phyloP scores from a whole-genome alignment of 1,284 basidiomycete genomes.

The Cutaneotrichosporon cavernicola region DNA sequence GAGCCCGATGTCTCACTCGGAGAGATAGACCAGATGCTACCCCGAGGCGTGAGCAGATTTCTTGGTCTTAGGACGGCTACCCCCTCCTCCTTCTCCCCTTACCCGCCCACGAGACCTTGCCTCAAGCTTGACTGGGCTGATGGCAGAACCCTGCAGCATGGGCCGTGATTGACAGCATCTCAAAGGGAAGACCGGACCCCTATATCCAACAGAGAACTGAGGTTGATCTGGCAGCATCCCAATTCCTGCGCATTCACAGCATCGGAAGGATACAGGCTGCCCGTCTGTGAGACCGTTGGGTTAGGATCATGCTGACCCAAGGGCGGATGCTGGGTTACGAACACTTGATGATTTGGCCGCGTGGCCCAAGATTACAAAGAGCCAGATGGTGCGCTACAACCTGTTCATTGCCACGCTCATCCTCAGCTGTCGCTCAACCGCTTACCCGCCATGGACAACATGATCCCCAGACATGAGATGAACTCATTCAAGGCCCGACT shows the following conservation, averaged over 20 bases:
- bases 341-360: not conserved
- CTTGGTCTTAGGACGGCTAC: not conserved
- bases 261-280: not conserved
- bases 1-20: not conserved
- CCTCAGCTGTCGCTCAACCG: not conserved
- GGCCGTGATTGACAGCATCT: not conserved
- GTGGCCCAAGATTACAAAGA: not conserved
- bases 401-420: not conserved
- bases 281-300: not conserved
- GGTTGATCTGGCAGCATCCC: not conserved
- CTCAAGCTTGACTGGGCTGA: not conserved
- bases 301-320: not conserved
- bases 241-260: not conserved
- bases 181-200: not conserved
- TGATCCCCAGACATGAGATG: constrained; percentile 2
- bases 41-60: not conserved
- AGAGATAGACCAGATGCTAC: not conserved
- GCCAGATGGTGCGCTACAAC: not conserved
- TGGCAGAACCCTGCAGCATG: not conserved
- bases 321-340: not conserved
- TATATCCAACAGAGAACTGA: not conserved
- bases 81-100: too few species aligned
- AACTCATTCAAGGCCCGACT: not conserved
- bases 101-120: not conserved
- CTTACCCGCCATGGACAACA: not conserved